Evolutionary conservation across 805 yeast species (phyloP).

Genomic region (Cyberlindnera amylophila): DNA sequence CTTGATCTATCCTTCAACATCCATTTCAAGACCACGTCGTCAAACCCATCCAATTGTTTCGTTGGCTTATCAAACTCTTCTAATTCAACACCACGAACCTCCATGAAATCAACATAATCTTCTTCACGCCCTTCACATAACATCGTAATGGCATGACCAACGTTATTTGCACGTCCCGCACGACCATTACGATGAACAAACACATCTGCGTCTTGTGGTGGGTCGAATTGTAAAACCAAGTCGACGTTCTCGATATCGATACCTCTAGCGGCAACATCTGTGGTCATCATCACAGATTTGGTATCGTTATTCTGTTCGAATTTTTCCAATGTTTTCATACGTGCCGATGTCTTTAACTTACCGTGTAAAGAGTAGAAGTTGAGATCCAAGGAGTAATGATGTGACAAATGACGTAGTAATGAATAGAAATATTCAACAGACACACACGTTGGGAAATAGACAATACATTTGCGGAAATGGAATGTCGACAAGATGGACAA

Average conservation of each 20-base stretch:
- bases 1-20: constrained; percentile 69
- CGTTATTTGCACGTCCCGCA: constrained; percentile 87
- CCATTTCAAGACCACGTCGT: constrained; percentile 42
- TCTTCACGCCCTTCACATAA: constrained; percentile 74
- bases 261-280: constrained; percentile 99
- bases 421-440: constrained; percentile 75
- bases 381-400: constrained; percentile 29
- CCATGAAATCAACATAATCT: constrained; percentile 76
- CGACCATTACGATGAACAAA: constrained; percentile 94
- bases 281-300: constrained; percentile 72
- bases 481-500: constrained; percentile 49
- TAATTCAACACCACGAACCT: constrained; percentile 61
- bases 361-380: constrained; percentile 82
- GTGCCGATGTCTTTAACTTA: constrained; percentile 73
- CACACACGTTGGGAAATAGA: constrained; percentile 87
- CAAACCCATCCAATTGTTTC: constrained; percentile 6
- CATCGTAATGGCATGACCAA: constrained; percentile 76
- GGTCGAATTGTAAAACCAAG: constrained; percentile 87
- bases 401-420: constrained; percentile 41
- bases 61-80: constrained; percentile 32
- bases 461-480: constrained; percentile 75
- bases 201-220: constrained; percentile 90
- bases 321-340: constrained; percentile 64
- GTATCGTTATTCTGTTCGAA: constrained; percentile 38
- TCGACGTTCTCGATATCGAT: constrained; percentile 95